Evolutionary conservation across 2,329 filamentous ascomycete species (phyloP).

Genomic region (Botrytis tulipae): DNA sequence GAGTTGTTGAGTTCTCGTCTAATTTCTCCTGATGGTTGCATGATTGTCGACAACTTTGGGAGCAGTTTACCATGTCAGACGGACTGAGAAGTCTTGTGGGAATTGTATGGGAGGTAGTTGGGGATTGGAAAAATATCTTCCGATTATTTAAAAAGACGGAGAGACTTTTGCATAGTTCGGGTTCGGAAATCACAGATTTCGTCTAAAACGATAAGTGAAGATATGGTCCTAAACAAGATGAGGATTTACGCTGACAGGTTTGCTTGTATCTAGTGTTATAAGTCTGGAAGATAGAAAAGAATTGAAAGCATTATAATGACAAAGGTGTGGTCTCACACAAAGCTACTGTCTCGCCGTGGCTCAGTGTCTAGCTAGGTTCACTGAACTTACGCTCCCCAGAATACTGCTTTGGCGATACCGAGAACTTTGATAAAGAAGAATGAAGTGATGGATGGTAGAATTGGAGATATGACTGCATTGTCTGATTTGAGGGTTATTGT

Average conservation of each 20-base stretch:
- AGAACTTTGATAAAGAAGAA: not conserved
- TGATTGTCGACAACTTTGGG: not conserved
- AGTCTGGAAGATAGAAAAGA: rapidly evolving
- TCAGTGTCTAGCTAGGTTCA: not conserved
- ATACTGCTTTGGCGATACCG: not conserved
- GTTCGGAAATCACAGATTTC: not conserved
- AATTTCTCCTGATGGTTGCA: not conserved
- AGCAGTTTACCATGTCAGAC: rapidly evolving
- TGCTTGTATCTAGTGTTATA: not conserved
- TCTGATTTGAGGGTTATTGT: not conserved
- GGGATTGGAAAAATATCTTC: rapidly evolving
- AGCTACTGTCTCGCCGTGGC: not conserved
- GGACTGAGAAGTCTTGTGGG: not conserved
- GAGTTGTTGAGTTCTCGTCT: not conserved
- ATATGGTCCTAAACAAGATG: not conserved
- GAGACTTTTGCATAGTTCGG: not conserved
- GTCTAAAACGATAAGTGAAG: not conserved
- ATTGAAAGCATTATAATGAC: not conserved
- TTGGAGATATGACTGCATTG: not conserved
- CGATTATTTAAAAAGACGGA: not conserved
- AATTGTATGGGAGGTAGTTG: rapidly evolving
- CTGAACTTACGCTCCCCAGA: not conserved
- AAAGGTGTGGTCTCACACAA: not conserved
- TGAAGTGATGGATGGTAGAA: not conserved
- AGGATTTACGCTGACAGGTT: rapidly evolving